Evolutionary conservation across 805 yeast species (phyloP), one percentile per base, ranked within the genome.

Genomic region (Zygosaccharomyces pseudorouxii): DNA sequence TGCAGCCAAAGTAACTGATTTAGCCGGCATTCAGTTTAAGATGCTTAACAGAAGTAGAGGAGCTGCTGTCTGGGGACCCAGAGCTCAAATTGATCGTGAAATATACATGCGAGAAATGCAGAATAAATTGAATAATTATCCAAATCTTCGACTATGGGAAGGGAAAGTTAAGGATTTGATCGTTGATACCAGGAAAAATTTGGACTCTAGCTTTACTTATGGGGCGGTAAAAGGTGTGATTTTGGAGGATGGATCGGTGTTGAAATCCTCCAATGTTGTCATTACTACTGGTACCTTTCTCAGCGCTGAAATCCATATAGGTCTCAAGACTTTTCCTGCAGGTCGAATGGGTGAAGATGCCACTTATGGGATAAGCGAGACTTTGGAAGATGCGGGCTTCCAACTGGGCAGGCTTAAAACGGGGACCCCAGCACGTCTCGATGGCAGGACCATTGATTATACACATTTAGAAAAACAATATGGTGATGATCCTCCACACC

Each of bases 41-140:
- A 82, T 88, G 52, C 72, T 93, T 53, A 93, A 93, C 64, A 75
- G 83, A 40, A 84, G 95, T 1, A 79, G 89, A 55, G 99, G 99
- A 2, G 66, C 71, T n/a, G 99, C 99, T 0, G 98, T 92, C 1
- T 95, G 97, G 88, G 98, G 99, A 0, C 97, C 97, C 6, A 71
- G 99, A 51, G 97, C 97, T 0, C 99, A 93, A 69, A 92, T 93
- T 27, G 99, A 93, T 66, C 73, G 99, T 54, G 71, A 79, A 39
- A 74, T 92, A 1, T 93, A 93, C 64, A 70, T 84, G 57, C 60
- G 64, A 12, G 89, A 86, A 59, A 89, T 93, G 97, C 96, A 87
- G 61, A 58, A 67, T 2, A 82, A 74, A 48, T 71, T 93, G 19
- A 62, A 68, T 36, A 64, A 69, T 52, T 83, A 83, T 63, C 72